phyloP scores from a whole-genome alignment of 768 basidiomycete genomes.

The Amanita polypyramis region DNA sequence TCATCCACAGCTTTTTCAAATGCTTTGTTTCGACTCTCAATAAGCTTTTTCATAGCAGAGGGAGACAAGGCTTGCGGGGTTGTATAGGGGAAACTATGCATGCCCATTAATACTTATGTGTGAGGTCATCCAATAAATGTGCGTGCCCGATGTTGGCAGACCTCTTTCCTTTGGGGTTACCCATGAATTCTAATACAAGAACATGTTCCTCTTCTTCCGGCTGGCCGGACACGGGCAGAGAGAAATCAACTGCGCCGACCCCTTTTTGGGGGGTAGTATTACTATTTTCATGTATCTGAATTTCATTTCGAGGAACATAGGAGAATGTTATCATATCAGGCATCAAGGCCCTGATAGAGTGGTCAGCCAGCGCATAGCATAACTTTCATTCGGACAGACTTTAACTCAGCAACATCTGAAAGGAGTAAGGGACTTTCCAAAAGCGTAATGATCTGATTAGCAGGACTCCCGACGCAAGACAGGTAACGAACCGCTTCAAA shows the following conservation, averaged over 20 bases:
- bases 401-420: conserved; percentile 71
- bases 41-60: conserved; percentile 52
- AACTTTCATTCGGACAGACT: conserved; percentile 33
- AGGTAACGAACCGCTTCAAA: conserved; percentile 51
- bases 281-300: conserved; percentile 37
- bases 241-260: conserved; percentile 27
- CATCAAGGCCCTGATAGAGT: conserved; percentile 51
- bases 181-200: conserved; percentile 34
- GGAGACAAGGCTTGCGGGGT: conserved; percentile 36
- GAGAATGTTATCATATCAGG: conserved; percentile 77
- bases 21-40: conserved; percentile 57
- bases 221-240: conserved; percentile 32
- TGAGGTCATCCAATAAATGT: not conserved
- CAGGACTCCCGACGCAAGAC: not conserved
- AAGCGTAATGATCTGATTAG: not conserved
- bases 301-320: conserved; percentile 57
- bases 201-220: conserved; percentile 25
- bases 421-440: conserved; percentile 63
- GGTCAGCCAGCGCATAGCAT: not conserved
- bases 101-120: conserved; percentile 3
- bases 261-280: conserved; percentile 8
- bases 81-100: conserved; percentile 16
- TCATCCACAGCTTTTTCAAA: conserved; percentile 63
- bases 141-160: conserved; percentile 19
- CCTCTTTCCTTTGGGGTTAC: conserved; percentile 25